Conservation (phyloP, 2,329 filamentous ascomycete species). For the Pseudocercospora macadamiae region DNA sequence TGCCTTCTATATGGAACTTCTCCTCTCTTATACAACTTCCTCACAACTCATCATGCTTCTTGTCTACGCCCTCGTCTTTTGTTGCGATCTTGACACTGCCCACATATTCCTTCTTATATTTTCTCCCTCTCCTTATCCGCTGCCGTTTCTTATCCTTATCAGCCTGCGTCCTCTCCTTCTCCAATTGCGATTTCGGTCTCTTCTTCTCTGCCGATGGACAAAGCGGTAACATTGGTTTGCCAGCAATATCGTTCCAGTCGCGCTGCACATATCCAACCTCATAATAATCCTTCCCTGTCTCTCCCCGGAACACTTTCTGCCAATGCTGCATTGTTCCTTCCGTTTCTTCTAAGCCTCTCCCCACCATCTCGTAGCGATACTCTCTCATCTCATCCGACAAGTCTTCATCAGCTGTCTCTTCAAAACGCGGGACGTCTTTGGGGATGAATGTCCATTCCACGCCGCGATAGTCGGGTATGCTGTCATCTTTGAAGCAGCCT, state of each 20-base stretch:
- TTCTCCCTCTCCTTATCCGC: constrained; percentile 10
- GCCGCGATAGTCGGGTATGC: constrained; percentile 80
- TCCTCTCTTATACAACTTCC: background rate
- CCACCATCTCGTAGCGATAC: constrained; percentile 63
- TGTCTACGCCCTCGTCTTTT: background rate
- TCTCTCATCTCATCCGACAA: constrained; percentile 31
- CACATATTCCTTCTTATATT: constrained; percentile 8
- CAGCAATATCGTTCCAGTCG: constrained; percentile 64
- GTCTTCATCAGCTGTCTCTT: constrained; percentile 29
- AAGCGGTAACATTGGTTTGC: constrained; percentile 45
- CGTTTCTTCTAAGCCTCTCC: constrained; percentile 66
- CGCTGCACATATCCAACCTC: constrained; percentile 74
- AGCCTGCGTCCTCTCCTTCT: constrained; percentile 19
- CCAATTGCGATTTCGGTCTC: constrained; percentile 53
- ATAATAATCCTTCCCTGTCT: constrained; percentile 74
- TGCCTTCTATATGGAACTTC: background rate
- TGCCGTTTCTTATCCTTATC: constrained; percentile 15
- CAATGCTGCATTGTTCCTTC: constrained; percentile 73
- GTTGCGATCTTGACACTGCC: background rate
- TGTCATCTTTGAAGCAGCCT: constrained; percentile 86
- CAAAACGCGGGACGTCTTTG: constrained; percentile 52
- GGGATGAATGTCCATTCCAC: constrained; percentile 82
- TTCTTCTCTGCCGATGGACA: constrained; percentile 66
- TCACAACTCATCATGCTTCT: constrained; percentile 1
- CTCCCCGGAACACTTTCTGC: constrained; percentile 73